phyloP scores from a whole-genome alignment of 2,329 filamentous ascomycete genomes.

The Onygena corvina region DNA sequence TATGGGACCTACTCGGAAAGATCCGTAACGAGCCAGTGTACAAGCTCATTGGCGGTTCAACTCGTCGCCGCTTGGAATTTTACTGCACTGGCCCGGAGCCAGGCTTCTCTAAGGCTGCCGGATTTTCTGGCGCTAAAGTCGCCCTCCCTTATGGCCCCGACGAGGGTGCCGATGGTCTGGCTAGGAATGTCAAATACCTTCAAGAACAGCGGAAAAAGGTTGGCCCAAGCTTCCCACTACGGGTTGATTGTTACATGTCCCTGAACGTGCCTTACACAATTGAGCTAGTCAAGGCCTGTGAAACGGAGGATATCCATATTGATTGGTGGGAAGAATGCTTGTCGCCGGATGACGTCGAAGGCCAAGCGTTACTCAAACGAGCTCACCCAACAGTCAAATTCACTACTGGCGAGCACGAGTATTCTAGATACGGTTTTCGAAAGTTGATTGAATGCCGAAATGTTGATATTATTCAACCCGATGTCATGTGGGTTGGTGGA shows the following conservation, averaged over 20 bases:
- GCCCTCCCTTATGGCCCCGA: constrained; percentile 81
- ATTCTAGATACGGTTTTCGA: constrained; percentile 85
- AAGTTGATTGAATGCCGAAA: constrained; percentile 87
- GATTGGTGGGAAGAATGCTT: constrained; percentile 98
- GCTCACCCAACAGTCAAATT: constrained; percentile 86
- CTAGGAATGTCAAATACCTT: constrained; percentile 83
- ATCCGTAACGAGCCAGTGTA: constrained; percentile 87
- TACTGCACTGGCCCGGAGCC: constrained; percentile 92
- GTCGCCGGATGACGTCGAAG: constrained; percentile 81
- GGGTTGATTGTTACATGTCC: constrained; percentile 97
- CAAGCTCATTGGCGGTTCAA: constrained; percentile 85
- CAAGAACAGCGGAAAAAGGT: constrained; percentile 72
- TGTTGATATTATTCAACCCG: constrained; percentile 85
- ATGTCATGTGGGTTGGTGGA: constrained; percentile 95
- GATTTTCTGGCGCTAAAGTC: constrained; percentile 84
- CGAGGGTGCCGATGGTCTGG: constrained; percentile 67
- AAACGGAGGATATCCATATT: constrained; percentile 69
- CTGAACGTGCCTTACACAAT: constrained; percentile 88
- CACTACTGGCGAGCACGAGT: constrained; percentile 93
- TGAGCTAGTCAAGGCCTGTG: constrained; percentile 70
- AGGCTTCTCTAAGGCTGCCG: constrained; percentile 65
- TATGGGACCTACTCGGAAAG: constrained; percentile 90
- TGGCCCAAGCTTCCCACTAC: constrained; percentile 80
- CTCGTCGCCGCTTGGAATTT: constrained; percentile 69
- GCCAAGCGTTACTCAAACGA: constrained; percentile 77